Base-by-base conservation (phyloP, 129 eudicot species). In the Artemisia tridentata region DNA sequence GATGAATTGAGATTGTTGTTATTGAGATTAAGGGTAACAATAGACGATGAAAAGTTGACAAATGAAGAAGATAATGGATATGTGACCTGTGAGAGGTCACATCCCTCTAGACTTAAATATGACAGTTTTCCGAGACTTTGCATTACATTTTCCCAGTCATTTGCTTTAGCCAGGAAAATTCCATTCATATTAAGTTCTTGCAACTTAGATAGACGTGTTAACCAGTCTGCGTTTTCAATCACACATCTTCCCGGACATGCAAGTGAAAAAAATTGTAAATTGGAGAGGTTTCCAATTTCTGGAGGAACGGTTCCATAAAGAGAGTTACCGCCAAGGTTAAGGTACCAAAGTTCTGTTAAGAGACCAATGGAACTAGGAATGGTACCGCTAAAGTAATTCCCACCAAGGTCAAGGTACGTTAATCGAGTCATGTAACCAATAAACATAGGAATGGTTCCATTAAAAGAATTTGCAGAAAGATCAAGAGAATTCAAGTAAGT, bases 241-340 rank as follows among this genome's bases (percentile, higher is more conserved):
- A 5, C 19, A 25, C 79, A 75, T 6, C 60, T 75, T 27, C 7
- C 59, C 3, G 17, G 14, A 8, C 3, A 25, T 13, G 3, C 11
- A 47, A 71, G 57, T 15, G 5, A 16, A 17, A 80, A 65, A 2
- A 8, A 0, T 19, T 9, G 4, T 58, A 80, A 65, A 5, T 71
- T 65, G 0, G 78, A 3, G 31, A 80, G 81, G 19, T 80, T 75
- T 63, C 80, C 77, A 65, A 80, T 43, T 65, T 75, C 65, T 11
- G 13, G 50, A 64, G 84, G 84, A 27, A 69, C 12, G 47, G 16
- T 74, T 12, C 80, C 84, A 16, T 1, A 12, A 45, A 80, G 17
- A 27, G 3, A 10, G 38, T 67, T 61, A 6, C n/a, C 0, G 12
- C 59, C 50, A 31, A 79, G 71, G 63, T 67, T 15, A 43, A 79